Evolutionary conservation across 148 eudicot genomes (phyloP).

Genomic region (Silene uniflora): DNA sequence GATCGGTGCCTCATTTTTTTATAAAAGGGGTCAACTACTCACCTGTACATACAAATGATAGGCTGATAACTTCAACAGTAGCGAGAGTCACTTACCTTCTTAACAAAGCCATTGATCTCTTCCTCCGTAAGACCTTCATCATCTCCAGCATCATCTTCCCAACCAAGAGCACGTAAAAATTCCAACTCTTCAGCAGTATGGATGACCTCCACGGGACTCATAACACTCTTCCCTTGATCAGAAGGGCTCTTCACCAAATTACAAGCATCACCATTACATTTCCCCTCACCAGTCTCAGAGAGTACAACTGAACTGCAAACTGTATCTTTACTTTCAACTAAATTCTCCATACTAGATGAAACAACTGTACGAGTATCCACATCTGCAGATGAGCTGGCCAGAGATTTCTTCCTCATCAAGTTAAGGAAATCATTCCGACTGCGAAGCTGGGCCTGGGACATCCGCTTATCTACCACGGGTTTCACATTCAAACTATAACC

Average conservation of each 20-base stretch:
- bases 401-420: slow-evolving; percentile 71
- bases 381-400: slow-evolving; percentile 20
- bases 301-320: slow-evolving; percentile 21
- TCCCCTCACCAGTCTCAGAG: slow-evolving; percentile 37
- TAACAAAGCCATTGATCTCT: slow-evolving; percentile 72
- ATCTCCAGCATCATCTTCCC: slow-evolving; percentile 78
- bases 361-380: slow-evolving; percentile 31
- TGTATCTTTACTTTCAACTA: slow-evolving; percentile 30
- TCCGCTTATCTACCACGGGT: slow-evolving; percentile 50
- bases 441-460: slow-evolving; percentile 49
- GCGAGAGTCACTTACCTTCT: slow-evolving; percentile 44
- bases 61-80: not conserved
- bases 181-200: slow-evolving; percentile 71
- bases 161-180: slow-evolving; percentile 84
- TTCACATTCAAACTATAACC: slow-evolving; percentile 35
- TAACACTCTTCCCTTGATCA: slow-evolving; percentile 34
- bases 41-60: not conserved
- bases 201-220: slow-evolving; percentile 33
- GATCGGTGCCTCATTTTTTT: not conserved
- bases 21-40: not conserved
- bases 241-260: slow-evolving; percentile 20
- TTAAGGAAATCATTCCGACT: slow-evolving; percentile 85
- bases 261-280: slow-evolving; percentile 41
- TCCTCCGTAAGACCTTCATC: slow-evolving; percentile 89
- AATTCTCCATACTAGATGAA: slow-evolving; percentile 35